Percentiles rank a stretch among this genome's conserved stretches.
Conservation (phyloP, 352 stramenopile genomes). For the Pythium inflatum region DNA sequence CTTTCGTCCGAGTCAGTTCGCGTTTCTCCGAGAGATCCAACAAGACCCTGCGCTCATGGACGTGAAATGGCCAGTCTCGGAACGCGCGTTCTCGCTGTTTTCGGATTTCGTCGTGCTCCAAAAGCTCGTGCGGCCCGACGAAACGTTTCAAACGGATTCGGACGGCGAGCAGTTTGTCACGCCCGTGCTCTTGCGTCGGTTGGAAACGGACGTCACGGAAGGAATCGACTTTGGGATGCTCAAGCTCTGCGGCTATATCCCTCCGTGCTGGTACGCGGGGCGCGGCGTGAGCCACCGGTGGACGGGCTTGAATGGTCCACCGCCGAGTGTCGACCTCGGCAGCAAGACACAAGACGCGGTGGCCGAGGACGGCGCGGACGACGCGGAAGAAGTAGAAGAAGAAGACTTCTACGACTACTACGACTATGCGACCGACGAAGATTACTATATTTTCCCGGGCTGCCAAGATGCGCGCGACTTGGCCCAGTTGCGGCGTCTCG, state of each 20-base stretch:
- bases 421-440: background rate
- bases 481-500: background rate
- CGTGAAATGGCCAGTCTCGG: background rate
- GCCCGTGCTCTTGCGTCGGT: slow-evolving; percentile 6
- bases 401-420: background rate
- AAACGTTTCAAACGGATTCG: slow-evolving; percentile 1
- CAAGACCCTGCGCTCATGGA: background rate
- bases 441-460: background rate
- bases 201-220: background rate
- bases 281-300: slow-evolving; percentile 1
- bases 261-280: slow-evolving; percentile 2
- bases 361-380: too few species aligned
- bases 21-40: background rate
- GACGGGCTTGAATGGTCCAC: slow-evolving; percentile 1
- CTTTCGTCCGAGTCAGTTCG: slow-evolving; percentile 1
- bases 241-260: slow-evolving; percentile 2
- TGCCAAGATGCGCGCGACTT: background rate
- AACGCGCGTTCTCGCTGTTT: slow-evolving; percentile 4
- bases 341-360: too few species aligned
- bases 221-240: background rate
- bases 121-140: background rate
- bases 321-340: background rate
- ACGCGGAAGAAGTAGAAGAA: too few species aligned
- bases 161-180: slow-evolving; percentile 10
- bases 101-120: slow-evolving; percentile 6